phyloP scores from a whole-genome alignment of 2,329 filamentous ascomycete species.

The Sclerotinia sclerotiorum region DNA sequence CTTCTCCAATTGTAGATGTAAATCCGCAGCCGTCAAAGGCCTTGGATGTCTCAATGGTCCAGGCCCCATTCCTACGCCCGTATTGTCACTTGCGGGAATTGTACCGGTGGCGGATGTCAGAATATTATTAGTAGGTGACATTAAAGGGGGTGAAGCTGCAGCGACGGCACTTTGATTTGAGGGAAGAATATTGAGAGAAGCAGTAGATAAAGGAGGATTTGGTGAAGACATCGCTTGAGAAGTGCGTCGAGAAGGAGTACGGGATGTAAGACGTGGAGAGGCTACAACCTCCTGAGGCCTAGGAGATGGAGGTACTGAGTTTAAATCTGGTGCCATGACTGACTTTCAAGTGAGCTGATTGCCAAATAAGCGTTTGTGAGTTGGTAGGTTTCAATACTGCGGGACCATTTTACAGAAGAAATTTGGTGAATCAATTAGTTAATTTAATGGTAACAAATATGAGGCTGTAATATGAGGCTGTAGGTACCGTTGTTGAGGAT shows the following conservation, averaged over 20 bases:
- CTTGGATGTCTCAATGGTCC: slow-evolving; percentile 83
- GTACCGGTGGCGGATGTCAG: slow-evolving; percentile 17
- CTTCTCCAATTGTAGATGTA: slow-evolving; percentile 87
- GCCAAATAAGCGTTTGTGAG: not conserved
- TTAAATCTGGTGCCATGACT: slow-evolving; percentile 41
- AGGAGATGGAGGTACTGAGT: slow-evolving; percentile 40
- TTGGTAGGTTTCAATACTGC: slow-evolving; percentile 12
- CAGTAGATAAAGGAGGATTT: slow-evolving; percentile 66
- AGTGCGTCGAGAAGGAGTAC: slow-evolving; percentile 35
- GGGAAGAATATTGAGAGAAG: slow-evolving; percentile 64
- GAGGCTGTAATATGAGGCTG: slow-evolving; percentile 2
- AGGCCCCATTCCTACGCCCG: slow-evolving; percentile 55
- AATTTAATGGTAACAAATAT: not conserved
- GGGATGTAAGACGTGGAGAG: slow-evolving; percentile 35
- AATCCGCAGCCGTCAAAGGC: slow-evolving; percentile 82
- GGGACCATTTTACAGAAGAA: slow-evolving; percentile 6
- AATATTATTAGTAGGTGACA: slow-evolving; percentile 32
- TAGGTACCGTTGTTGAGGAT: not conserved
- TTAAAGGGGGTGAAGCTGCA: slow-evolving; percentile 33
- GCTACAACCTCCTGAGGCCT: slow-evolving; percentile 32
- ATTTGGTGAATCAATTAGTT: slow-evolving; percentile 4
- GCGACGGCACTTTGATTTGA: slow-evolving; percentile 39
- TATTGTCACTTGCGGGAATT: slow-evolving; percentile 40
- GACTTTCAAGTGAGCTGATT: not conserved
- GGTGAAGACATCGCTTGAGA: slow-evolving; percentile 36